Base-by-base conservation (phyloP, 352 stramenopile genomes). In the Pythium aquatile region DNA sequence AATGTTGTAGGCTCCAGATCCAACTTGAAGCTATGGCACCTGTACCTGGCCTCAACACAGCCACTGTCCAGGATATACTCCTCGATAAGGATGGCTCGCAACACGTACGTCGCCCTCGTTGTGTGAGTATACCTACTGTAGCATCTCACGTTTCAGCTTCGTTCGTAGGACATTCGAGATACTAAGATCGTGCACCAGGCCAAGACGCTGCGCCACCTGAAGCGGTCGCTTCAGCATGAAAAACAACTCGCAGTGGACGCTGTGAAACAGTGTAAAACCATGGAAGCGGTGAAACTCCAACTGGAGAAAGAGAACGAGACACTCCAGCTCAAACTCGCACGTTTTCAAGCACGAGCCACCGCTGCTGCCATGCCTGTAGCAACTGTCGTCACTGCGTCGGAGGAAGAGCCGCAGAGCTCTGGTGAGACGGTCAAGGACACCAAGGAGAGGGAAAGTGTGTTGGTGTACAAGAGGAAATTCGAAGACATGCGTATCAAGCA, bases 101-200 rank as follows among this genome's bases (percentile, higher is more conserved):
- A 11, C 82, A 91, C 61, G 84, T 91, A 69, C 39, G 68, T 58
- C 3, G 7, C 20, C 13, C 26, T 11, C 6, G 59, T 20, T 3
- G 33, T 28, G 9, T 26, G 39, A 26, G 51, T 28, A 37, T 40
- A 9, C n/a, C 51, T 2, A 24, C 20, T 24, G 20, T 24, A 55
- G 20, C 13, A 13, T 55, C 24, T 42, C 16, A 56, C 44, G 58
- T 16, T 9, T 29, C 6, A 1, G 68, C 24, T 11, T 30, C 5
- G 44, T 51, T 24, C 4, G n/a, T 60, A 93, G 82, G 81, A 93
- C 62, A 69, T 91, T 56, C 81, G 83, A 7, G 79, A 94, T 48
- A 62, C 76, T 11, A 92, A 93, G 69, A 93, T 93, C 54, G 76
- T 93, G 4, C 81, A 91, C 32, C 83, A 91, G 44, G 85, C 85